Evolutionary conservation across 2,329 filamentous ascomycete genomes (phyloP).

Genomic region (Juglanconis sp.): DNA sequence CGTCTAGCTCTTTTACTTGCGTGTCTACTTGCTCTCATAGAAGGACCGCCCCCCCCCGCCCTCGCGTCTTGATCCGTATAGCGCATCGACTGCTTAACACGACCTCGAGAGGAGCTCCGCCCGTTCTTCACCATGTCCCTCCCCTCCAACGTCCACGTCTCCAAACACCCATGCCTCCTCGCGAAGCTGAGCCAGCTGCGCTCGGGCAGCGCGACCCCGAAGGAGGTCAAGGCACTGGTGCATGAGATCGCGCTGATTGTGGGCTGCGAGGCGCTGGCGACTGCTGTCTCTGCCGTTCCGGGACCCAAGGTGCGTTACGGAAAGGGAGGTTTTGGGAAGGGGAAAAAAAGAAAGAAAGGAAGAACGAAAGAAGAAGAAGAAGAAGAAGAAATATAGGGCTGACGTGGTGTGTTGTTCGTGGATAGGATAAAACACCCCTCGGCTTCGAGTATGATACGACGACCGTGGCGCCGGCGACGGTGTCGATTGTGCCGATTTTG

Average conservation of each 20-base stretch:
- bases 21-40: too few relatives aligned
- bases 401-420: not conserved
- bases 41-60: too few relatives aligned
- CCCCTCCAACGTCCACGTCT: conserved; percentile 70
- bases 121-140: conserved; percentile 32
- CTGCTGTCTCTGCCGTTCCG: conserved; percentile 53
- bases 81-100: too few relatives aligned
- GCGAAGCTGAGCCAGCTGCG: conserved; percentile 90
- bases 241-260: conserved; percentile 84
- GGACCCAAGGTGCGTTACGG: conserved; percentile 59
- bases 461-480: conserved; percentile 58
- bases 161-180: conserved; percentile 77
- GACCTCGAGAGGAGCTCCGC: too few relatives aligned
- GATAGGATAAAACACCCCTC: conserved; percentile 72
- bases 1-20: too few relatives aligned
- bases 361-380: not conserved
- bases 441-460: conserved; percentile 71
- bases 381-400: not conserved
- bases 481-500: conserved; percentile 89
- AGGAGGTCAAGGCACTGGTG: conserved; percentile 77
- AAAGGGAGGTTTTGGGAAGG: not conserved
- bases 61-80: not conserved
- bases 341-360: not conserved
- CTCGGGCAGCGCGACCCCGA: conserved; percentile 64
- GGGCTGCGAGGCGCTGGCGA: conserved; percentile 74